phyloP scores from a whole-genome alignment of 2,329 filamentous ascomycete genomes.

The Canariomyces notabilis region DNA sequence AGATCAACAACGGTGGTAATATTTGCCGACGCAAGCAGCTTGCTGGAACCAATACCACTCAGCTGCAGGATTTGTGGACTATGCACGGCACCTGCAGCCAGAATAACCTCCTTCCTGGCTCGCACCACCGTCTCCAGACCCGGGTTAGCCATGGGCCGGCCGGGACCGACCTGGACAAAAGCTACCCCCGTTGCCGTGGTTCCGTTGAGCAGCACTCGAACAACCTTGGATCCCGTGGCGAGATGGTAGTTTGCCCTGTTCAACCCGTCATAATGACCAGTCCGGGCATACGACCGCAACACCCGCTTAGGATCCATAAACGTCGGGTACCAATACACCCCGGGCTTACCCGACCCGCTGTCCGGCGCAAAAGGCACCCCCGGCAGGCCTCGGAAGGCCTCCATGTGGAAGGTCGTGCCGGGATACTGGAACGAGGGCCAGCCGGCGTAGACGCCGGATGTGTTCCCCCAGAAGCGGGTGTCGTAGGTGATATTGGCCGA shows the following conservation, averaged over 20 bases:
- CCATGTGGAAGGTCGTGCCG: slow-evolving; percentile 28
- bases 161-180: slow-evolving; percentile 10
- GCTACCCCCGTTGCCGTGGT: slow-evolving; percentile 18
- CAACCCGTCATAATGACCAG: slow-evolving; percentile 30
- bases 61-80: slow-evolving; percentile 41
- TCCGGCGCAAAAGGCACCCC: slow-evolving; percentile 36
- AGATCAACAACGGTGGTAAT: slow-evolving; percentile 51
- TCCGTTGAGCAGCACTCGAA: slow-evolving; percentile 15
- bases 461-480: slow-evolving; percentile 33
- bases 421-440: slow-evolving; percentile 39
- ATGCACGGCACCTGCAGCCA: slow-evolving; percentile 39
- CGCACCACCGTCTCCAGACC: slow-evolving; percentile 11
- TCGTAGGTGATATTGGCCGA: slow-evolving; percentile 21
- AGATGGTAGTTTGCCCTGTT: slow-evolving; percentile 21
- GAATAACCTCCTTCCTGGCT: slow-evolving; percentile 35
- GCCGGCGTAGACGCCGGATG: slow-evolving; percentile 33
- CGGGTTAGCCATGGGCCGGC: not conserved
- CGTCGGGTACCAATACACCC: slow-evolving; percentile 39
- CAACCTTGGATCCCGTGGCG: slow-evolving; percentile 19
- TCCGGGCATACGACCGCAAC: slow-evolving; percentile 36
- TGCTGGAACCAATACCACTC: slow-evolving; percentile 36
- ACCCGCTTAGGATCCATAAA: slow-evolving; percentile 36
- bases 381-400: slow-evolving; percentile 35
- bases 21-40: slow-evolving; percentile 34
- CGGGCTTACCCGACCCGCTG: slow-evolving; percentile 36